phyloP scores from a whole-genome alignment of 768 basidiomycete genomes.

The Tricholoma furcatifolium region DNA sequence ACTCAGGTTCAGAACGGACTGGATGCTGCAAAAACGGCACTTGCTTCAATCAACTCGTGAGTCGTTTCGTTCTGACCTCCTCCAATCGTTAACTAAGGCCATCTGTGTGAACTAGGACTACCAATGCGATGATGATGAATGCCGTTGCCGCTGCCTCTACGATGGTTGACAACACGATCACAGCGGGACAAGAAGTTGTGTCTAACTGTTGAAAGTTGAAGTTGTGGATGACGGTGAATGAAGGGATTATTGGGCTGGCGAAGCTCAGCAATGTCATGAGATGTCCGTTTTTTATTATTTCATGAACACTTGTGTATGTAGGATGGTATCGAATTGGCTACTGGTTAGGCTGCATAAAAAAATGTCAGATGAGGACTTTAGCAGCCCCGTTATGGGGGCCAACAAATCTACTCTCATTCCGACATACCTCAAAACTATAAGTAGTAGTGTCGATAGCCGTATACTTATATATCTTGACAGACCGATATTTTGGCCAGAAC shows the following conservation, averaged over 20 bases:
- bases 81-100: neutral
- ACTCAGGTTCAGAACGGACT: conserved; percentile 21
- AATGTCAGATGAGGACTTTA: neutral
- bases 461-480: too few species aligned
- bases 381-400: neutral
- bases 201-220: conserved; percentile 14
- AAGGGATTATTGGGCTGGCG: neutral
- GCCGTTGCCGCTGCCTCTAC: conserved; percentile 17
- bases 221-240: neutral
- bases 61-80: neutral
- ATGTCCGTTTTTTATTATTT: neutral
- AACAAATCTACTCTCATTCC: too few species aligned
- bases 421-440: too few species aligned
- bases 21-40: conserved; percentile 18
- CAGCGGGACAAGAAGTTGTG: conserved; percentile 21
- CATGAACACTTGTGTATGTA: neutral
- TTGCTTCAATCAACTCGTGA: conserved; percentile 24
- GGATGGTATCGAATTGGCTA: neutral
- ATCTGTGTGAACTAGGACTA: conserved; percentile 3
- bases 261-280: too few species aligned
- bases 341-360: neutral
- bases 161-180: conserved; percentile 21
- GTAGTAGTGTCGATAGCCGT: too few species aligned
- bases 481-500: too few species aligned
- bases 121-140: conserved; percentile 20